Evolutionary conservation across 129 eudicot genomes (phyloP), one percentile per base, ranked within the genome.

Genomic region (Escallonia rubra): DNA sequence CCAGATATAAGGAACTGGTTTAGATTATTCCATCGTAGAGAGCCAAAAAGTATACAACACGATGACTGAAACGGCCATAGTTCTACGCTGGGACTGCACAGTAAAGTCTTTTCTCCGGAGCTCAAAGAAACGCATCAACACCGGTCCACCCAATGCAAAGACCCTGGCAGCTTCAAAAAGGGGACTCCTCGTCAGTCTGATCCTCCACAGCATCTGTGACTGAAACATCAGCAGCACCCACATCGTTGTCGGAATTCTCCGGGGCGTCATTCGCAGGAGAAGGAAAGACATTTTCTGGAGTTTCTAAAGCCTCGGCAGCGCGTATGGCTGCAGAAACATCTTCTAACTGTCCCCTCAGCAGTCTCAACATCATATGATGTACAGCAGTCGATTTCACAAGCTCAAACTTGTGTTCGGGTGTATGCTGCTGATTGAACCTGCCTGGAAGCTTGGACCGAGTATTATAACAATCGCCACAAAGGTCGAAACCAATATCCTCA

Each of bases 351-450:
- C 77, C 81, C 65, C 84, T 67, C n/a, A 79, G 49, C 64, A 80
- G 57, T 48, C 78, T 64, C 68, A 72, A 58, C 71, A 80, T 73
- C n/a, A 71, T 45, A 43, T 77, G 53, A 5, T 48, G 75, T 68
- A 65, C 57, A 4, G 49, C 6, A 41, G 63, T 50, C 11, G 88
- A 50, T 48, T 72, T 74, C 47, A 74, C 61, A 13, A 77, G 63
- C 69, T 80, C 82, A 48, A 89, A 78, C 68, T 41, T 72, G 83
- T 89, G 96, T 40, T 82, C 76, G 47, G 89, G 56, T 43, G 90
- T 82, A 69, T 89, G 92, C 76, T 83, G 81, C 64, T 89, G 96
- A 64, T 83, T 85, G 49, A 89, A 85, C 72, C 96, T 69, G 15
- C 96, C 96, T 4, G 96, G 87, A 66, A 79, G 78, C 60, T 76